Evolutionary conservation across 768 basidiomycete species (phyloP).

Genomic region (Lactarius akahatsu): DNA sequence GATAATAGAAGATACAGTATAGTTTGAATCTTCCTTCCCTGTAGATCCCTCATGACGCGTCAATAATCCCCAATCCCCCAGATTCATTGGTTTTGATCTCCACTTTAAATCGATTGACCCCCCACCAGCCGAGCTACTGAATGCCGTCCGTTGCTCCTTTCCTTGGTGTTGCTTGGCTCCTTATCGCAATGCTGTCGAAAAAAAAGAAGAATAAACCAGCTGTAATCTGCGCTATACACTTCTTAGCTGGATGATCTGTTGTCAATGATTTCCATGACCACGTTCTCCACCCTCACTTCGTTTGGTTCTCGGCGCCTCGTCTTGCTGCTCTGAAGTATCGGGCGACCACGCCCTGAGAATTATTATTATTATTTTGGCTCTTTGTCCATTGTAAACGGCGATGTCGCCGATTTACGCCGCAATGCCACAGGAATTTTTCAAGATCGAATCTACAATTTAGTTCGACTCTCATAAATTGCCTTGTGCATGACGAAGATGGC

Average conservation of each 20-base stretch:
- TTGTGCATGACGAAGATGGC: background rate
- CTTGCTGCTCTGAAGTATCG: background rate
- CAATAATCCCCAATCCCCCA: constrained; percentile 5
- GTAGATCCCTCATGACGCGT: constrained; percentile 22
- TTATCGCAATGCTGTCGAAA: background rate
- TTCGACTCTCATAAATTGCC: constrained; percentile 1
- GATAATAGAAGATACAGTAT: constrained; percentile 15
- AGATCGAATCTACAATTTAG: constrained; percentile 2
- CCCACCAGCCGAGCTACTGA: background rate
- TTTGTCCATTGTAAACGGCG: background rate
- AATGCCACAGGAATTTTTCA: background rate
- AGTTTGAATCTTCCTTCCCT: constrained; percentile 10
- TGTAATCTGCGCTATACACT: constrained; percentile 22
- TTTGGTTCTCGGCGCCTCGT: background rate
- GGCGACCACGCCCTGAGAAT: background rate
- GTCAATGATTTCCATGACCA: constrained; percentile 8
- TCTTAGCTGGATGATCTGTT: constrained; percentile 18
- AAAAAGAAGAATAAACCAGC: background rate
- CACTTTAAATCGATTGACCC: constrained; percentile 21
- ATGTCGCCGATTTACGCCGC: constrained; percentile 22
- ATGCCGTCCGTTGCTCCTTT: background rate
- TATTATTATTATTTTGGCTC: background rate
- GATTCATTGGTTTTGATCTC: constrained; percentile 26
- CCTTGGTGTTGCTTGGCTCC: background rate
- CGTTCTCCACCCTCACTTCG: background rate